Evolutionary conservation across 2,329 filamentous ascomycete species (phyloP).

Genomic region (Leptographium lundbergii): DNA sequence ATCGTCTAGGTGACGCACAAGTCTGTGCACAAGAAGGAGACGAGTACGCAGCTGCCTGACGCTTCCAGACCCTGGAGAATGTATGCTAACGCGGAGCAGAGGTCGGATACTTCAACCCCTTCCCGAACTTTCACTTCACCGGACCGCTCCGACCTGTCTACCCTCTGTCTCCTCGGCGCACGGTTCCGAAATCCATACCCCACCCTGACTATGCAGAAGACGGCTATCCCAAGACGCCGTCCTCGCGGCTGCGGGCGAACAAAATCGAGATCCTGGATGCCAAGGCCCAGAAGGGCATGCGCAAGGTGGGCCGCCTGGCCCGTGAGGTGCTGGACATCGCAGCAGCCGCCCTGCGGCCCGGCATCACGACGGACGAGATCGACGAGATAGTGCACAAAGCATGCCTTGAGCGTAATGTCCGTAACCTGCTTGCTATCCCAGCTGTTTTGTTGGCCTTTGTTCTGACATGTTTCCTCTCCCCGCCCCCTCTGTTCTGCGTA

Average conservation of each 20-base stretch:
- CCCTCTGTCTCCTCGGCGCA: constrained; percentile 59
- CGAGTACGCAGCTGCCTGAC: constrained; percentile 53
- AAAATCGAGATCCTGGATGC: constrained; percentile 75
- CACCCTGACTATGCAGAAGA: constrained; percentile 80
- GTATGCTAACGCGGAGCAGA: constrained; percentile 64
- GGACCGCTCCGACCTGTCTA: constrained; percentile 78
- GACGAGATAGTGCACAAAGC: constrained; percentile 93
- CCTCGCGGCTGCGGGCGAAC: constrained; percentile 53
- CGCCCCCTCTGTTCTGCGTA: constrained; percentile 22
- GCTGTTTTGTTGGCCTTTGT: background rate
- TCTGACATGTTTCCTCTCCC: background rate
- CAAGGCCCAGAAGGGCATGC: constrained; percentile 76
- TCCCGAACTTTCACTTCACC: constrained; percentile 74
- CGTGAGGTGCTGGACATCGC: constrained; percentile 90
- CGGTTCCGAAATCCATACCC: constrained; percentile 66
- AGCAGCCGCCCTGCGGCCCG: constrained; percentile 71
- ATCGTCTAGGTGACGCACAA: constrained; percentile 65
- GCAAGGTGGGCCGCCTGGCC: constrained; percentile 76
- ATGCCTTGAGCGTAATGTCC: constrained; percentile 80
- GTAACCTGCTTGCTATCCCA: constrained; percentile 17
- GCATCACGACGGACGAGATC: constrained; percentile 89
- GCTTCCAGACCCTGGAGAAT: constrained; percentile 37
- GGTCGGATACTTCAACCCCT: constrained; percentile 83
- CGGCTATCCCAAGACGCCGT: constrained; percentile 56
- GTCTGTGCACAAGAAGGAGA: constrained; percentile 66